Evolutionary conservation across 176 grass and related monocot species (phyloP), one percentile per base, ranked within the genome.

Genomic region (Calamus simplicifolius): DNA sequence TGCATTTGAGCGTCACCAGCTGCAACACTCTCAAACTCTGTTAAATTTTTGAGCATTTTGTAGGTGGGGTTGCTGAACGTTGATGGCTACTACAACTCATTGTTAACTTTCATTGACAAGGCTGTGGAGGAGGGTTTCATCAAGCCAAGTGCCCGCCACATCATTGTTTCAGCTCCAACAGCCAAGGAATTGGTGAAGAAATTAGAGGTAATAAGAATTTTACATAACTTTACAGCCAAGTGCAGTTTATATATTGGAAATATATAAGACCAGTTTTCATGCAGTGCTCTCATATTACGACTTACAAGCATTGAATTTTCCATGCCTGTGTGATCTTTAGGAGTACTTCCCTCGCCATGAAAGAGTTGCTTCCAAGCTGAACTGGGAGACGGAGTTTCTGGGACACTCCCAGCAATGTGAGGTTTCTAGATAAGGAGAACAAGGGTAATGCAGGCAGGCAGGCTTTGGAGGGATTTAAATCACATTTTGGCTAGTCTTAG

Each of bases 61-160:
- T 69, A 95, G 90, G 90, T 99, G 17, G 94, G 94, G 10, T 73
- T 99, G 67, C 88, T 99, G 16, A 99, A 99, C 69, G 94, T 99
- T 19, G 94, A 99, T 74, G 94, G 94, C 4, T 99, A 99, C 75
- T 99, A 99, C 73, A 99, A 93, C 79, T 85, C 94, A 35, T 81
- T 99, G 72, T 80, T 99, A 19, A 80, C 87, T 16, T 99, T 99
- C 88, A 99, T 99, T 59, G 94, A 99, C 79, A 93, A 99, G 79
- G 94, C 94, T 3, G 94, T 99, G 0, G 94, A 99, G 78, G 94
- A 99, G 54, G 94, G 94, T 23, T 99, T 99, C 75, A 93, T 99
- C 60, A 99, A 70, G 71, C 65, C 81, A 1, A 77, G 76, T 49
- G 88, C 94, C 1, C 88, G 94, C 26, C 94, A 84, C 68, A 99